Evolutionary conservation across 1,284 basidiomycete species (phyloP).

Genomic region (Ganoderma sinense): DNA sequence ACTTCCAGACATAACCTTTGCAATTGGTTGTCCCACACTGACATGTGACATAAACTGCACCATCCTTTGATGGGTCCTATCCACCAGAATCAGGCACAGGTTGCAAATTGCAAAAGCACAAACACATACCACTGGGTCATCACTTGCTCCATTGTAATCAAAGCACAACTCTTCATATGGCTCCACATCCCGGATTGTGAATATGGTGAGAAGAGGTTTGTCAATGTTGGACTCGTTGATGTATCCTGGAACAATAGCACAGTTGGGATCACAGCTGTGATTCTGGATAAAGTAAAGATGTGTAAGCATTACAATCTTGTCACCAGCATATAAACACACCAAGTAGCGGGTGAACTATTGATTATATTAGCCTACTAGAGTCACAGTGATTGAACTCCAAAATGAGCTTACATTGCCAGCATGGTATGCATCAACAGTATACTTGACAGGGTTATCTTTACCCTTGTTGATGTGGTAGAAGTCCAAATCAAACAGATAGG

Average conservation of each 20-base stretch:
- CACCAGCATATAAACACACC: constrained; percentile 44
- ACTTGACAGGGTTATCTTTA: constrained; percentile 45
- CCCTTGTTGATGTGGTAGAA: constrained; percentile 67
- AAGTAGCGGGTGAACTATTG: constrained; percentile 73
- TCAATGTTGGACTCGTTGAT: constrained; percentile 55
- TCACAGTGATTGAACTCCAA: not conserved
- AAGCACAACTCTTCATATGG: constrained; percentile 84
- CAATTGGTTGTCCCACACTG: constrained; percentile 55
- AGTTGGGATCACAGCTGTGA: constrained; percentile 91
- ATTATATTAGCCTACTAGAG: not conserved
- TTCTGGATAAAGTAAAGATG: constrained; percentile 57
- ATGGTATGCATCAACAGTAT: constrained; percentile 85
- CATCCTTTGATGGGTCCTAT: constrained; percentile 35
- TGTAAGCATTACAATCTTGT: constrained; percentile 22
- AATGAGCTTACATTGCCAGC: constrained; percentile 79
- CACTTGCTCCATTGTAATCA: constrained; percentile 70
- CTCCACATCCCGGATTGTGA: constrained; percentile 70
- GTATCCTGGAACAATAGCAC: constrained; percentile 71
- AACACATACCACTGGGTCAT: constrained; percentile 35
- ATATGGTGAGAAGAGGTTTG: constrained; percentile 66
- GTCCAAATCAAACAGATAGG: constrained; percentile 88
- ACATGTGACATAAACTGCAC: constrained; percentile 59
- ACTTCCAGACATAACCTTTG: constrained; percentile 41
- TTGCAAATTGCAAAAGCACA: not conserved
- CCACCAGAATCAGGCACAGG: not conserved